Percentiles rank a stretch among this genome's conserved stretches.
Evolutionary conservation across 352 stramenopile species (phyloP).

Genomic region (Phytophthora boehmeriae): DNA sequence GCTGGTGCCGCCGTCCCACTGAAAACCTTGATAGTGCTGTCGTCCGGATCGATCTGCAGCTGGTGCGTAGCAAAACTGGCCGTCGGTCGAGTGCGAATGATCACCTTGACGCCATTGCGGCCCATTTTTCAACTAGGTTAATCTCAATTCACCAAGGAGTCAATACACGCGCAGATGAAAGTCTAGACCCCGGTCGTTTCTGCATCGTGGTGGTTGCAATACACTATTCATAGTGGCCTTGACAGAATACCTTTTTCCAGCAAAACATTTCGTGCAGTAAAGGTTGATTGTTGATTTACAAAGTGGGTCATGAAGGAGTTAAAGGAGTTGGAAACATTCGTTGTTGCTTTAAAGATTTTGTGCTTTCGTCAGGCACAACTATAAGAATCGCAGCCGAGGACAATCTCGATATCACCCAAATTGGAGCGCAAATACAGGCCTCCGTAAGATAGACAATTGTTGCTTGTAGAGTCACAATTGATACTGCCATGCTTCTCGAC

Average conservation of each 20-base stretch:
- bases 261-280: no score
- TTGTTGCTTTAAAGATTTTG: no score
- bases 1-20: constrained; percentile 22
- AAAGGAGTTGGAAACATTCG: no score
- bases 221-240: not conserved
- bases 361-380: constrained; percentile 45
- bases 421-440: constrained; percentile 67
- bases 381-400: constrained; percentile 71
- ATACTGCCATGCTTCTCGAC: constrained; percentile 65
- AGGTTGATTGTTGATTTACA: no score
- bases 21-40: constrained; percentile 74
- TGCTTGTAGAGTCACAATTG: constrained; percentile 59
- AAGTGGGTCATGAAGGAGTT: not conserved
- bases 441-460: constrained; percentile 68
- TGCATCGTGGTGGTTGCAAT: not conserved
- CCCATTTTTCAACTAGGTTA: constrained; percentile 27
- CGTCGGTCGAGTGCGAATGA: constrained; percentile 83
- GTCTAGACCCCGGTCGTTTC: not conserved
- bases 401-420: constrained; percentile 68
- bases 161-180: not conserved
- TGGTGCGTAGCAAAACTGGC: constrained; percentile 76
- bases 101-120: constrained; percentile 80
- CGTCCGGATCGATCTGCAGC: constrained; percentile 81
- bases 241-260: no score
- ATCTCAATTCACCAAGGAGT: not conserved